Conservation (phyloP, 2,329 filamentous ascomycete genomes). For the Microcera coccophila region DNA sequence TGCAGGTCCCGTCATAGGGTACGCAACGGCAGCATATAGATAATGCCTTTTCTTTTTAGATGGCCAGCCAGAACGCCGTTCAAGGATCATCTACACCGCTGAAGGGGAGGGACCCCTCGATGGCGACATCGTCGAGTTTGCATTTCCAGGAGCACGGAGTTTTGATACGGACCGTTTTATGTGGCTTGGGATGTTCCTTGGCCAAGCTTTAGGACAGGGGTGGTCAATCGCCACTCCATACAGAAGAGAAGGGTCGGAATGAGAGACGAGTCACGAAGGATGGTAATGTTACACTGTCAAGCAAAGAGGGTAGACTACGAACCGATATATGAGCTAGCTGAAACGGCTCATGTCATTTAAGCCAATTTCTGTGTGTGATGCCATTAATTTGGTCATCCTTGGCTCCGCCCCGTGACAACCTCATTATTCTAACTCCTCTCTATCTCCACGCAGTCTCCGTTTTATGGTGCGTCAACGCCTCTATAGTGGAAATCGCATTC, state of each 20-base stretch:
- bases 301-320: conserved; percentile 7
- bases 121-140: conserved; percentile 18
- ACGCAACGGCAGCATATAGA: background rate
- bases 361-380: conserved; percentile 20
- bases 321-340: conserved; percentile 13
- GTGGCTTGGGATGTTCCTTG: conserved; percentile 12
- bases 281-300: conserved; percentile 10
- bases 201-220: conserved; percentile 4
- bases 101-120: conserved; percentile 11
- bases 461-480: too few species aligned
- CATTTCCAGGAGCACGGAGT: conserved; percentile 23
- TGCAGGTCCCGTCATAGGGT: conserved; percentile 39
- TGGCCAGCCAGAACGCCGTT: conserved; percentile 9
- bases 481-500: too few species aligned
- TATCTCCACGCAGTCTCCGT: too few species aligned
- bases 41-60: conserved; percentile 3
- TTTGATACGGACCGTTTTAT: conserved; percentile 15
- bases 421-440: too few species aligned
- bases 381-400: too few species aligned
- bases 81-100: conserved; percentile 10
- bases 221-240: conserved; percentile 10
- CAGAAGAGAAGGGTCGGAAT: conserved; percentile 3
- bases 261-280: conserved; percentile 9
- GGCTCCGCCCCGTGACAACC: too few species aligned
- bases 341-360: conserved; percentile 8